Base-by-base conservation (phyloP, 2,329 filamentous ascomycete species). In the Pezicula carpinea region DNA sequence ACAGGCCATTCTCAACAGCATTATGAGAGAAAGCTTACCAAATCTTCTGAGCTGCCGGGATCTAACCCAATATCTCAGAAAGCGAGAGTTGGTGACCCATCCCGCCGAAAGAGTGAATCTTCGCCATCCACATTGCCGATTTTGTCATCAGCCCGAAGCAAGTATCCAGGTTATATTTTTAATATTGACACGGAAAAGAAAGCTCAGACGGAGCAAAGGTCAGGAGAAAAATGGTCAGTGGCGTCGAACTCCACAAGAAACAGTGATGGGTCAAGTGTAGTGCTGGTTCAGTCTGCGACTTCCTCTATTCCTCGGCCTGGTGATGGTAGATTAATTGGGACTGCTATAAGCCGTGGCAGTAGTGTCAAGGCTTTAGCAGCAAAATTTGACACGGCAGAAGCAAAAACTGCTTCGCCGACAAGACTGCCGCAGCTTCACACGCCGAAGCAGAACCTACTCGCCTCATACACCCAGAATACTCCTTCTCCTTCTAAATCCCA, bases 281-380 rank as follows among this genome's bases (percentile, higher is more conserved):
- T 11, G 10, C 8, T 29, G 26, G 26, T 11, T 29, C 8, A 29
- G 14, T 14, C 13, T 18, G 29, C n/a, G 6, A 34, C 29, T 29
- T 21, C n/a, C 14, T 29, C 18, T 36, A 35, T 19, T 21, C 41
- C 32, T 14, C n/a, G 5, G 14, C 18, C 29, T 18, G 22, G 18
- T 10, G 19, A 21, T 11, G 5, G 19, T 34, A 44, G n/a, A 11
- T 17, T 29, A 3, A 21, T 19, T 19, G 13, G 5, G 18, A 15
- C 45, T n/a, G n/a, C n/a, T 38, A 36, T 42, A 14, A 53, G 46
- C n/a, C 51, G 52, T 7, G 47, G 46, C 19, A 39, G 51, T 7
- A 62, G 54, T 19, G 57, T 64, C 15, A 62, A 54, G 43, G 56
- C 57, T 36, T 48, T 64, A 5, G 56, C 60, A 17, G 61, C 59